phyloP scores from a whole-genome alignment of 768 basidiomycete genomes.

The Fomitopsis serialis region DNA sequence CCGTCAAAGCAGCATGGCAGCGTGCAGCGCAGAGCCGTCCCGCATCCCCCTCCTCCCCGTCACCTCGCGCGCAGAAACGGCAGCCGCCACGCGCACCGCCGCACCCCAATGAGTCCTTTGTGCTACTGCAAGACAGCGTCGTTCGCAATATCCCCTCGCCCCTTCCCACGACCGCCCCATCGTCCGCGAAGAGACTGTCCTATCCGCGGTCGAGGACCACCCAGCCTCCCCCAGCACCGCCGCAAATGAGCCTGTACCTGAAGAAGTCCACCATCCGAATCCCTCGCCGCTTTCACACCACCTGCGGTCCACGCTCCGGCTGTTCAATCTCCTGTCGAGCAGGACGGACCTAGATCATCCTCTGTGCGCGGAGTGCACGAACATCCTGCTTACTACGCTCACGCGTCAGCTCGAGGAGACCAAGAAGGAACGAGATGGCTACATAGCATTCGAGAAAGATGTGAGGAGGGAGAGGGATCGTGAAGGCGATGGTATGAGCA shows the following conservation, averaged over 20 bases:
- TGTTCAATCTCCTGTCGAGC: constrained; percentile 74
- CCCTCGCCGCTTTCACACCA: constrained; percentile 77
- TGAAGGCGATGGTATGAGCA: constrained; percentile 53
- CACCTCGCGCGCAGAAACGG: constrained; percentile 55
- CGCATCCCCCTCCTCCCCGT: constrained; percentile 30
- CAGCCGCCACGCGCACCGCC: constrained; percentile 48
- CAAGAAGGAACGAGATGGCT: constrained; percentile 87
- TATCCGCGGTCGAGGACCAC: constrained; percentile 31
- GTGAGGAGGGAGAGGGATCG: constrained; percentile 77
- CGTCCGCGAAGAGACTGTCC: constrained; percentile 38
- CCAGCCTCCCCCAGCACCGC: constrained; percentile 18
- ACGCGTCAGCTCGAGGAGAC: constrained; percentile 84
- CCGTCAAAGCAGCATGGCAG: constrained; percentile 61
- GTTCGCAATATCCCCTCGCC: constrained; percentile 64
- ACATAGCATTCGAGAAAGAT: constrained; percentile 89
- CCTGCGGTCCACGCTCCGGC: constrained; percentile 64
- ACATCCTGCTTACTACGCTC: constrained; percentile 68
- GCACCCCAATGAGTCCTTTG: constrained; percentile 84
- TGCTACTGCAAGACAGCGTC: constrained; percentile 82
- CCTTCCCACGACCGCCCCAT: constrained; percentile 34
- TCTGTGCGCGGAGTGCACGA: constrained; percentile 91
- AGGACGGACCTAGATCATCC: constrained; percentile 87
- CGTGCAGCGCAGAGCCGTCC: constrained; percentile 40
- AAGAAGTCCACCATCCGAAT: constrained; percentile 49
- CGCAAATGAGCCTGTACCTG: constrained; percentile 26